phyloP scores from a whole-genome alignment of 2,329 filamentous ascomycete genomes.

The Hypoxylon sp. region DNA sequence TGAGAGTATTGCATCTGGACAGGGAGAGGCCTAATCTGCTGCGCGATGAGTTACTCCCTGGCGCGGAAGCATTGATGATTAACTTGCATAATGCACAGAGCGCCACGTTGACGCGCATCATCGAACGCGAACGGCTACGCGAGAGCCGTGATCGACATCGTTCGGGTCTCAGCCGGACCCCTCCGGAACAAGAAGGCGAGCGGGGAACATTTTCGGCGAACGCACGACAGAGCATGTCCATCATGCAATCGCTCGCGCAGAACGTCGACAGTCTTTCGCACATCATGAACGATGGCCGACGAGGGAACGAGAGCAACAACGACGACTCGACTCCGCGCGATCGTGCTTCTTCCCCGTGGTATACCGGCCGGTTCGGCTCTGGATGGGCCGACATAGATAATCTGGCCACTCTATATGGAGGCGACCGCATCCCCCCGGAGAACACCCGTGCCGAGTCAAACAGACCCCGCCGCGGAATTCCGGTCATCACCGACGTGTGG shows the following conservation, averaged over 20 bases:
- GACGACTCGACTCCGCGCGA: conserved; percentile 34
- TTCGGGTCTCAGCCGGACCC: conserved; percentile 35
- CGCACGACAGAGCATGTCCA: conserved; percentile 40
- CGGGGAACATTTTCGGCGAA: conserved; percentile 43
- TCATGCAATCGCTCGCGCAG: conserved; percentile 45
- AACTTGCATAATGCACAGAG: conserved; percentile 36
- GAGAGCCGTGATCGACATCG: conserved; percentile 43
- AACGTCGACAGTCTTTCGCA: conserved; percentile 40
- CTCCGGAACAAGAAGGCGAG: conserved; percentile 45
- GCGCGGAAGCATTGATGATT: too few relatives aligned
- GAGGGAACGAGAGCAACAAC: conserved; percentile 32
- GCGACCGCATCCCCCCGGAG: conserved; percentile 40
- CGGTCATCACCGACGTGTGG: conserved; percentile 47
- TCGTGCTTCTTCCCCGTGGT: conserved; percentile 41
- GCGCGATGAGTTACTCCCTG: too few relatives aligned
- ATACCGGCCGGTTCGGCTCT: conserved; percentile 41
- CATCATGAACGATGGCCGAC: conserved; percentile 31
- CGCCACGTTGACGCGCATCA: conserved; percentile 45
- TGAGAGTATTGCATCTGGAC: too few relatives aligned
- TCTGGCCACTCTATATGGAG: conserved; percentile 50
- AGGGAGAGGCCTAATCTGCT: conserved; percentile 9
- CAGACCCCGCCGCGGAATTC: conserved; percentile 43
- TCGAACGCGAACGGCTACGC: conserved; percentile 45
- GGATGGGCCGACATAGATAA: conserved; percentile 56
- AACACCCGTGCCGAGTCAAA: conserved; percentile 41